These are phyloP conservation scores for Thermomucor indicae-seudaticae DNA, from an alignment of 371 early-diverging fungal genomes.

Conservation along the genomic window DNA sequence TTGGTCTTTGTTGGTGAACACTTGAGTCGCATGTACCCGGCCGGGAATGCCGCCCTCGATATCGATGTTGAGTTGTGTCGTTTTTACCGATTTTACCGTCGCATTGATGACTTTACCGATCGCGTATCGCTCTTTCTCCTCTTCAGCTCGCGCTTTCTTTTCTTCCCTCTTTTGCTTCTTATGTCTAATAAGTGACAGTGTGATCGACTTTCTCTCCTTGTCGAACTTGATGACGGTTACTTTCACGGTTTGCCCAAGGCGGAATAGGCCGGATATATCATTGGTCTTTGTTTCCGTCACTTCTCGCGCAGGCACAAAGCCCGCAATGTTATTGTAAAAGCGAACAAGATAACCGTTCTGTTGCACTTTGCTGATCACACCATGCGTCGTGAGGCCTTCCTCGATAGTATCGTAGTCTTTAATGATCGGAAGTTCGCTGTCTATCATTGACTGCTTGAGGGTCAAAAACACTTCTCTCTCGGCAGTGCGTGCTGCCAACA, in stretches of 20 bases:
- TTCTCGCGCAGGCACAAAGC: conserved; percentile 66
- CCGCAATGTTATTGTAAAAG: conserved; percentile 74
- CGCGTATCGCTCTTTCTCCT: conserved; percentile 16
- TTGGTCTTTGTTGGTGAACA: conserved; percentile 35
- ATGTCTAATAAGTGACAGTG: conserved; percentile 32
- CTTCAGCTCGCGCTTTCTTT: conserved; percentile 30
- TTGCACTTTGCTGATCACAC: conserved; percentile 59
- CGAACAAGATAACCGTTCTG: conserved; percentile 68
- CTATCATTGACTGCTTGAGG: conserved; percentile 75
- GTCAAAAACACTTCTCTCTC: conserved; percentile 66
- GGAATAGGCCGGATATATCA: conserved; percentile 48
- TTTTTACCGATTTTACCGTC: conserved; percentile 50
- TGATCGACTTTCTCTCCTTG: conserved; percentile 25
- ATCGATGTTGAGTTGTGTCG: conserved; percentile 54
- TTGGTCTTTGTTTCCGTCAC: conserved; percentile 50
- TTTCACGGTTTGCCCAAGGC: conserved; percentile 76
- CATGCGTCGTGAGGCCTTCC: conserved; percentile 59
- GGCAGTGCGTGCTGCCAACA: conserved; percentile 54
- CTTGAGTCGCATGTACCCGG: conserved; percentile 63
- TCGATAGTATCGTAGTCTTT: conserved; percentile 50
- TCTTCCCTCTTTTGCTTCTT: conserved; percentile 25
- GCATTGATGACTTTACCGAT: conserved; percentile 31
- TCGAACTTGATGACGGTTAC: conserved; percentile 67
- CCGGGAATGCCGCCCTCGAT: conserved; percentile 67
- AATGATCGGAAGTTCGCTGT: conserved; percentile 65